A percentile compares a stretch with the other conserved stretches of the same genome.
Conservation (phyloP, 2,329 filamentous ascomycete genomes). For the Pseudohalonectria lignicola region DNA sequence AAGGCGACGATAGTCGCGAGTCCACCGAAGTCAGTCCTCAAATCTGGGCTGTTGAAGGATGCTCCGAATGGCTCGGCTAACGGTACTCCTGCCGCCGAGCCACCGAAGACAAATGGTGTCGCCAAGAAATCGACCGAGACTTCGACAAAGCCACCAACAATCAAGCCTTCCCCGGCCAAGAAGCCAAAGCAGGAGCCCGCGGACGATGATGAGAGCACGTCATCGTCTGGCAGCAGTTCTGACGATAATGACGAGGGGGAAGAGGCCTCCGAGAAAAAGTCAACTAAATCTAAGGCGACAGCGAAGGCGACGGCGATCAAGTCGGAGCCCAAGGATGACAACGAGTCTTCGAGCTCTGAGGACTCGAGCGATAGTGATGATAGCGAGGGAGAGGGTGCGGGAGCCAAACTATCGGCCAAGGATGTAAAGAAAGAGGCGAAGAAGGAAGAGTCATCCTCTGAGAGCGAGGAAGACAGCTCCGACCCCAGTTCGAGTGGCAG, state of each 20-base stretch:
- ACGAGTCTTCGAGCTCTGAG: slow-evolving; percentile 9
- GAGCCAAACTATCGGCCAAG: slow-evolving; percentile 3
- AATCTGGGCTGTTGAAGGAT: background rate
- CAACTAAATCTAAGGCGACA: background rate
- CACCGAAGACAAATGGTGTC: background rate
- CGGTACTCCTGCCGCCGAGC: too few species aligned
- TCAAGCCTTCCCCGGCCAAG: background rate
- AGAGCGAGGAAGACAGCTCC: slow-evolving; percentile 4
- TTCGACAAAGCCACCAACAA: too few species aligned
- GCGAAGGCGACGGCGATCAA: background rate
- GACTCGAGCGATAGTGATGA: slow-evolving; percentile 12
- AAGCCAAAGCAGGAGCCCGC: background rate
- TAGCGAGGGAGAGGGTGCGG: background rate
- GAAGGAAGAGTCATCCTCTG: slow-evolving; percentile 9
- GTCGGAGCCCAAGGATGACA: background rate
- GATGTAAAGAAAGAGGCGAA: too few species aligned
- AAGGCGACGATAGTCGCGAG: background rate
- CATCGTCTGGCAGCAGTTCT: slow-evolving; percentile 1
- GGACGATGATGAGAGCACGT: background rate
- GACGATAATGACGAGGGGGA: background rate
- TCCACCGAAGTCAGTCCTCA: background rate
- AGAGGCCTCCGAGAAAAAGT: too few species aligned
- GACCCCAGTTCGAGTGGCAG: slow-evolving; percentile 10
- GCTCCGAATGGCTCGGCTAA: too few species aligned
- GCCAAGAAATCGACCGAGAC: background rate